These are phyloP conservation scores for Paramecium primaurelia DNA, from an alignment of 73 alveolate genomes.

Conservation along the genomic window DNA sequence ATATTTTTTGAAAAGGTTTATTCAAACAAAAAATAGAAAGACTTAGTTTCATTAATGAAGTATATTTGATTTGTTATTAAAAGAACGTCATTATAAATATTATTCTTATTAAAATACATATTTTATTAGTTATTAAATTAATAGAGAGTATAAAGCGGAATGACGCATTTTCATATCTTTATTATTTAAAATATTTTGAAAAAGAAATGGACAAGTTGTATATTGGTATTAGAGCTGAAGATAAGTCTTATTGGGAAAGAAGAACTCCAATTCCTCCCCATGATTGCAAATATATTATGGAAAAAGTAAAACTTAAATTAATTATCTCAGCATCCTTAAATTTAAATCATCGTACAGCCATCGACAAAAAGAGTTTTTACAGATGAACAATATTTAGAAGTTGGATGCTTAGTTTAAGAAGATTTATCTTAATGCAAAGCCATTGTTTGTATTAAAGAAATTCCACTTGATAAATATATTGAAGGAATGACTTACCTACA, in stretches of 20 bases:
- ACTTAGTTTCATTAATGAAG: background rate
- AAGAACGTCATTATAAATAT: background rate
- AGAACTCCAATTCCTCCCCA: conserved; percentile 84
- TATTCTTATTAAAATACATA: background rate
- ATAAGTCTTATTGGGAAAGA: conserved; percentile 85
- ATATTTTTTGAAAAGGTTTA: too few relatives aligned
- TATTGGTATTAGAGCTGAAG: conserved; percentile 76
- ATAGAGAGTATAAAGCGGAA: background rate
- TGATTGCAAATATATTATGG: conserved; percentile 53
- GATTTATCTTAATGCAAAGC: conserved; percentile 74
- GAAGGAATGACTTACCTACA: conserved; percentile 75
- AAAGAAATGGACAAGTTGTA: conserved; percentile 28
- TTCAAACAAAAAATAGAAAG: background rate
- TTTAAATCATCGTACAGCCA: conserved; percentile 78
- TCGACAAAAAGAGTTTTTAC: conserved; percentile 77
- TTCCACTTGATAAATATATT: conserved; percentile 64
- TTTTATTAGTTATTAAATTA: background rate
- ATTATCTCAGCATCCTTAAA: conserved; percentile 37
- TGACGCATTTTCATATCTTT: conserved; percentile 6
- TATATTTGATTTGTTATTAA: background rate
- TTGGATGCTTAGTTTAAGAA: conserved; percentile 78
- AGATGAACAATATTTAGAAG: conserved; percentile 75
- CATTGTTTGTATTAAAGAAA: conserved; percentile 86
- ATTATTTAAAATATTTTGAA: background rate
- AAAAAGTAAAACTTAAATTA: background rate